Conservation (phyloP, 768 basidiomycete genomes). For the Heimioporus sp. region DNA sequence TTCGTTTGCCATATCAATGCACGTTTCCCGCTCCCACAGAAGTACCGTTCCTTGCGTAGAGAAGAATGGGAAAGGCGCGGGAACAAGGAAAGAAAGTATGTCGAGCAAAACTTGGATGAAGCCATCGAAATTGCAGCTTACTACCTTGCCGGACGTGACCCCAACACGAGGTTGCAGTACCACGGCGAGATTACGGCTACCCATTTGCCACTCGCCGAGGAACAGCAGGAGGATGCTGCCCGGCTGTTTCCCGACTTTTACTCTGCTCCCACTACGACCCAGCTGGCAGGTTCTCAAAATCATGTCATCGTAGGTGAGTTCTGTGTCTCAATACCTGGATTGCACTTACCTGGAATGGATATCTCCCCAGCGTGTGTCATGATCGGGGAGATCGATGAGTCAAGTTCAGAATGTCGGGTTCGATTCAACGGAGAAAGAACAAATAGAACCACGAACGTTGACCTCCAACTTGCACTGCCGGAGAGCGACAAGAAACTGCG, state of each 20-base stretch:
- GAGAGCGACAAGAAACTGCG: conserved; percentile 3
- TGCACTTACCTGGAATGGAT: neutral
- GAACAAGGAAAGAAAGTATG: neutral
- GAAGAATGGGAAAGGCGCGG: neutral
- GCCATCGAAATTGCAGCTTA: conserved; percentile 1
- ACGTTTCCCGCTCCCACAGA: conserved; percentile 6
- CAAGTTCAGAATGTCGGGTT: neutral
- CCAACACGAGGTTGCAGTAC: conserved; percentile 2
- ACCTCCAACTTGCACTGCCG: conserved; percentile 8
- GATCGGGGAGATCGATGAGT: conserved; percentile 7
- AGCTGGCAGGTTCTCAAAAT: conserved; percentile 6
- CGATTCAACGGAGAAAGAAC: neutral
- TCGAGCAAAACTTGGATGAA: neutral
- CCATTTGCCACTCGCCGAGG: conserved; percentile 8
- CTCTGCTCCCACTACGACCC: conserved; percentile 10
- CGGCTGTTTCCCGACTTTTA: conserved; percentile 16
- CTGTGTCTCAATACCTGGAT: too few species aligned
- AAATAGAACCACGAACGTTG: conserved; percentile 8
- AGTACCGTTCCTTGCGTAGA: neutral
- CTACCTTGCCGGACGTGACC: conserved; percentile 9
- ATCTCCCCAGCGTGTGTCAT: conserved; percentile 2
- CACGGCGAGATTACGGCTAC: conserved; percentile 10
- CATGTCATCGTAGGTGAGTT: conserved; percentile 7
- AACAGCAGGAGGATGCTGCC: conserved; percentile 10
- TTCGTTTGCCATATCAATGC: conserved; percentile 9